A percentile compares a stretch with the other conserved stretches of the same genome.
phyloP scores from a whole-genome alignment of 768 basidiomycete genomes.

The Leccinum truebloodii region DNA sequence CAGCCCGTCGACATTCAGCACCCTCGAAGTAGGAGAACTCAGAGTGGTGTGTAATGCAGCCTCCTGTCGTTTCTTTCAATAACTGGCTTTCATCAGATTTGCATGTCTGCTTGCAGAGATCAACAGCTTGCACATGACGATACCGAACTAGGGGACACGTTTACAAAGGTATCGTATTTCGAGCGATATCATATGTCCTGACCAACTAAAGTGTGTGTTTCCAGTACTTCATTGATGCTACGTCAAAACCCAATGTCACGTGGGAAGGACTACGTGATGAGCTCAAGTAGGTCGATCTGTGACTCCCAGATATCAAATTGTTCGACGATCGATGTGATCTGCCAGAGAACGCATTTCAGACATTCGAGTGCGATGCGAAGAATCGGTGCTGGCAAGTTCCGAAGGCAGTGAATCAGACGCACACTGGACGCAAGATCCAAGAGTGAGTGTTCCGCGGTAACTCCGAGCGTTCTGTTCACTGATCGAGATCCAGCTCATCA shows the following conservation, averaged over 20 bases:
- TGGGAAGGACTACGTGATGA: conserved; percentile 22
- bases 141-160: conserved; percentile 16
- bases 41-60: conserved; percentile 17
- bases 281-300: conserved; percentile 15
- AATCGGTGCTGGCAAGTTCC: neutral
- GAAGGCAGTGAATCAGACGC: neutral
- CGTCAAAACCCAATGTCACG: conserved; percentile 11
- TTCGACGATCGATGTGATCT: neutral
- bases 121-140: conserved; percentile 29
- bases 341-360: conserved; percentile 16
- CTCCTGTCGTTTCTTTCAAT: neutral
- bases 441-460: conserved; percentile 15
- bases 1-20: conserved; percentile 5
- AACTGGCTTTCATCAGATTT: neutral
- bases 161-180: conserved; percentile 22
- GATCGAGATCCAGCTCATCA: conserved; percentile 10
- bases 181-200: neutral
- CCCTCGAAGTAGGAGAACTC: conserved; percentile 14
- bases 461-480: conserved; percentile 6
- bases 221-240: conserved; percentile 23
- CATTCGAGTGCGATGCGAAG: conserved; percentile 15
- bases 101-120: conserved; percentile 25
- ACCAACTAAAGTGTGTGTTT: neutral
- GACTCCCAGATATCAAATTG: neutral
- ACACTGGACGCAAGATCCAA: conserved; percentile 20